Percentiles rank a stretch among this genome's conserved stretches.
Evolutionary conservation across 441 rosid genomes (phyloP).

Genomic region (Omphalea diandra): DNA sequence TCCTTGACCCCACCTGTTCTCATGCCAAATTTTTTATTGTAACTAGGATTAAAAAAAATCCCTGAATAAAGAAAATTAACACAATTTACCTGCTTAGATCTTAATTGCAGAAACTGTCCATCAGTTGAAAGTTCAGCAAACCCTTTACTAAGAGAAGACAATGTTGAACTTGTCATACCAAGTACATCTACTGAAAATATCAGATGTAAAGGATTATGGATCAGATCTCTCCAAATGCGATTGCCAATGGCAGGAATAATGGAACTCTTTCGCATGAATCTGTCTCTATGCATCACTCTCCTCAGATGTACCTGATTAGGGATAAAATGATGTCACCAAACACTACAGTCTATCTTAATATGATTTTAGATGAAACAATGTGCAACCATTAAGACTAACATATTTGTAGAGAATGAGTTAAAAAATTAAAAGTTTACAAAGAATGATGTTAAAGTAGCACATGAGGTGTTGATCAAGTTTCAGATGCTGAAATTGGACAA

Average conservation of each 20-base stretch:
- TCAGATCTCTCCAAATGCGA: slow-evolving; percentile 94
- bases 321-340: slow-evolving; percentile 13
- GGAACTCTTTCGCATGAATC: slow-evolving; percentile 96
- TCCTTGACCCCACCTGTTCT: slow-evolving; percentile 87
- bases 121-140: slow-evolving; percentile 99
- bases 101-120: slow-evolving; percentile 91
- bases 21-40: slow-evolving; percentile 17
- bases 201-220: slow-evolving; percentile 97
- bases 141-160: slow-evolving; percentile 97
- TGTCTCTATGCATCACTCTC: slow-evolving; percentile 90
- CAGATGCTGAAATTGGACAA: not conserved
- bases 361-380: not conserved
- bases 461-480: not conserved
- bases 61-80: slow-evolving; percentile 8
- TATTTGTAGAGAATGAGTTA: not conserved
- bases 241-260: slow-evolving; percentile 81
- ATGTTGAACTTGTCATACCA: slow-evolving; percentile 99
- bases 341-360: not conserved
- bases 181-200: slow-evolving; percentile 95
- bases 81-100: slow-evolving; percentile 85
- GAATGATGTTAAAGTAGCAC: not conserved
- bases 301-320: slow-evolving; percentile 80
- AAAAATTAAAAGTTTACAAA: not conserved
- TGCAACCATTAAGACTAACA: not conserved
- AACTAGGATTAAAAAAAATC: slow-evolving; percentile 7